Base-by-base conservation (phyloP, 345 rosid genomes). In the Hibiscus mutabilis region DNA sequence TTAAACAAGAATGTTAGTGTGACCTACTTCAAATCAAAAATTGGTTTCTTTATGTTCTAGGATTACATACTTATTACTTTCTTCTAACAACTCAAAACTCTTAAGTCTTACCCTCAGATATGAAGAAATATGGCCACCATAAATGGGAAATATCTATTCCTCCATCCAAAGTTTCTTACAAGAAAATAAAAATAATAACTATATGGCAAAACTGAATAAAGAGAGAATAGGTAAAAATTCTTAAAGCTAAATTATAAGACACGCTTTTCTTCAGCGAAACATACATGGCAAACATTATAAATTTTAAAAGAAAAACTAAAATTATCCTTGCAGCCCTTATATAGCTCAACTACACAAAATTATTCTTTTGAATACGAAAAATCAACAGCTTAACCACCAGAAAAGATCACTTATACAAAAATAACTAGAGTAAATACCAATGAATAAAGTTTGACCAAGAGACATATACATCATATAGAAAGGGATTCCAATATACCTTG, bases 401-500 rank as follows among this genome's bases (percentile, higher is more conserved):
- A 51, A 6, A 51, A 51, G 56, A 51, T 8, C 22, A 6, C 56
- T n/a, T n/a, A 51, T n/a, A 16, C 56, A 16, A 2, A 16, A 4
- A 51, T 3, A 51, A 51, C 12, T 42, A 49, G 55, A 49, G 4
- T 4, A 16, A 49, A 49, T 1, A 6, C 0, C 55, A 49, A 16
- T 16, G 8, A 49, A 49, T n/a, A 49, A 49, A 49, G 55, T 49
- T 16, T 14, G 19, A 49, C n/a, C 16, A 18, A 49, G 2, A 6
- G 55, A 49, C 19, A 49, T 16, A 5, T 49, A 49, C 4, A 14
- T 46, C 51, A 13, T 49, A 5, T 16, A 49, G 66, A 22, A 27
- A 19, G 21, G 11, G 29, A 2, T 10, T 70, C 25, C 37, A 29
- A 18, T 18, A 15, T 84, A 89, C 94, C 89, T 87, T 89, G 14